phyloP scores from a whole-genome alignment of 2,329 filamentous ascomycete genomes.

The Xylariales sp. region DNA sequence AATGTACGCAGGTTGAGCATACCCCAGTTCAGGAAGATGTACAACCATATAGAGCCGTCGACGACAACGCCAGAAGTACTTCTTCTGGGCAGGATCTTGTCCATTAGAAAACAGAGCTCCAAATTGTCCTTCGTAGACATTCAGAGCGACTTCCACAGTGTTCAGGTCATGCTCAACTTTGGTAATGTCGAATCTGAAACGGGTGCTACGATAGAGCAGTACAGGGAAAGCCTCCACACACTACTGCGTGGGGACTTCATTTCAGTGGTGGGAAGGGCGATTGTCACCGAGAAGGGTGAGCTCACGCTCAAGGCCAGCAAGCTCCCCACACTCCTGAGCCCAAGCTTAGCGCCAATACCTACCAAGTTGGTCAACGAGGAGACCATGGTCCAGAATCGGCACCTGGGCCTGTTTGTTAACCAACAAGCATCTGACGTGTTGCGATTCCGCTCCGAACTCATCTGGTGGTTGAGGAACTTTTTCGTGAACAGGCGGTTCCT shows the following conservation, averaged over 20 bases:
- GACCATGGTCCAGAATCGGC: constrained; percentile 69
- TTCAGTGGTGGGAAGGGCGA: constrained; percentile 68
- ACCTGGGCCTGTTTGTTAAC: constrained; percentile 83
- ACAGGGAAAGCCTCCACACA: constrained; percentile 59
- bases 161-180: constrained; percentile 75
- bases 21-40: constrained; percentile 32
- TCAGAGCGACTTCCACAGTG: constrained; percentile 62
- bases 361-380: constrained; percentile 65
- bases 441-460: constrained; percentile 68
- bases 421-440: constrained; percentile 63
- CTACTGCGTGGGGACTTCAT: constrained; percentile 68
- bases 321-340: constrained; percentile 69
- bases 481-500: constrained; percentile 69
- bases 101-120: constrained; percentile 44
- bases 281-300: constrained; percentile 67
- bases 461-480: constrained; percentile 68
- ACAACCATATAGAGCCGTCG: constrained; percentile 15
- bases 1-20: constrained; percentile 30
- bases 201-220: constrained; percentile 34
- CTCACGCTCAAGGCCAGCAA: constrained; percentile 65
- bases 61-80: constrained; percentile 22
- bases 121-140: constrained; percentile 84
- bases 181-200: constrained; percentile 35
- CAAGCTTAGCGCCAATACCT: constrained; percentile 76
- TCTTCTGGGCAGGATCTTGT: constrained; percentile 27